These are phyloP conservation scores for Boletus semigastroideus DNA, from an alignment of 1,284 basidiomycete species.

Conservation along the genomic window DNA sequence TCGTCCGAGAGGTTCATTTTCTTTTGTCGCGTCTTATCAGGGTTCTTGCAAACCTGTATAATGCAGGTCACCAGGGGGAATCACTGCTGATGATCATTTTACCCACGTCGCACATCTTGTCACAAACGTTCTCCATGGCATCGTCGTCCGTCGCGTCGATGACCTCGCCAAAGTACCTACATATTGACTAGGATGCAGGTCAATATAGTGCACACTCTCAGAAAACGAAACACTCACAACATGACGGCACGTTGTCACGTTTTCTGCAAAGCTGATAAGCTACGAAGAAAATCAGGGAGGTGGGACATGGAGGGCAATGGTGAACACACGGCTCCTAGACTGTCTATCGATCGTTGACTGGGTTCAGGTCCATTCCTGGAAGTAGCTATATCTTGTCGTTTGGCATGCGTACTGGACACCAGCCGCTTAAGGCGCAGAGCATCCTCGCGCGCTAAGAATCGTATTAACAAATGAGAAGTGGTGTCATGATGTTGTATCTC, in stretches of 20 bases:
- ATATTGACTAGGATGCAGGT: conserved; percentile 54
- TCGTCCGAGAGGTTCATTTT: conserved; percentile 51
- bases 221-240: conserved; percentile 47
- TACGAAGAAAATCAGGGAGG: conserved; percentile 25
- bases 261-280: conserved; percentile 72
- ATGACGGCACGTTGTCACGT: conserved; percentile 66
- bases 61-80: not conserved
- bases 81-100: not conserved
- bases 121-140: conserved; percentile 58
- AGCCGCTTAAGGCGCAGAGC: conserved; percentile 54
- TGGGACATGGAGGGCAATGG: not conserved
- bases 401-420: conserved; percentile 49
- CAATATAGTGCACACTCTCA: not conserved
- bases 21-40: conserved; percentile 56
- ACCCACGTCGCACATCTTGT: conserved; percentile 83
- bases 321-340: conserved; percentile 58
- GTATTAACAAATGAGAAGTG: conserved; percentile 3
- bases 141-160: conserved; percentile 54
- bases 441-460: conserved; percentile 69
- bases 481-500: conserved; percentile 21
- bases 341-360: conserved; percentile 65
- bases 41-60: conserved; percentile 70
- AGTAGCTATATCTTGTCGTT: conserved; percentile 40
- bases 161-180: conserved; percentile 80
- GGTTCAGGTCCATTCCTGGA: conserved; percentile 54